These are phyloP conservation scores for Oryza punctata DNA, from an alignment of 176 grass and related monocot genomes.

Conservation along the genomic window DNA sequence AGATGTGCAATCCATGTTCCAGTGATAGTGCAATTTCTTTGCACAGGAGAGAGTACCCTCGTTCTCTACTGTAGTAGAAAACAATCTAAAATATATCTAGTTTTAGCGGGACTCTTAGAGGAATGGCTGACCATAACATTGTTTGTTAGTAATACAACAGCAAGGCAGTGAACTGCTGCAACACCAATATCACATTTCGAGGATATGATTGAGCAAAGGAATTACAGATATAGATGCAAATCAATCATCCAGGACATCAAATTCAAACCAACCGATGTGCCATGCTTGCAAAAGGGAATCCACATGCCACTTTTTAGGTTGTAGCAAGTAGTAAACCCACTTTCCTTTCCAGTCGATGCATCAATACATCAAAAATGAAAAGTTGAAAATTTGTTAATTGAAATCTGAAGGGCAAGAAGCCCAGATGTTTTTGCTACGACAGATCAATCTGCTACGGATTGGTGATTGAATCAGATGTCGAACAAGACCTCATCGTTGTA, in stretches of 20 bases:
- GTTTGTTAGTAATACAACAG: no score
- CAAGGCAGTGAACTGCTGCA: no score
- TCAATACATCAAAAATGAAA: conserved; percentile 27
- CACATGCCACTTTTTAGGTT: background rate
- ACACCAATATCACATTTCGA: background rate
- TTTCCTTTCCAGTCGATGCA: background rate
- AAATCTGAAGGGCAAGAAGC: conserved; percentile 13
- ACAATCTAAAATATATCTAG: no score
- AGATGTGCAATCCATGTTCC: no score
- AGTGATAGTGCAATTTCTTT: no score
- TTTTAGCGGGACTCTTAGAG: no score
- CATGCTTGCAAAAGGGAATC: background rate
- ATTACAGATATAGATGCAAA: background rate
- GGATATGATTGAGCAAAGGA: background rate
- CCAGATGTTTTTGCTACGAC: background rate
- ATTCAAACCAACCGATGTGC: background rate
- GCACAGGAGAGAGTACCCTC: no score
- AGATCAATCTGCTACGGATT: conserved; percentile 11
- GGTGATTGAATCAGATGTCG: background rate
- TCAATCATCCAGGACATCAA: background rate
- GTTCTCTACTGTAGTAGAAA: no score
- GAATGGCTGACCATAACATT: no score
- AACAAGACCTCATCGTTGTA: conserved; percentile 13
- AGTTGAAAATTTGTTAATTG: background rate
- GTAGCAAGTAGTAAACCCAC: background rate